Evolutionary conservation across 2,329 filamentous ascomycete genomes (phyloP), one percentile per base, ranked within the genome.

Genomic region (Colletotrichum brevisporum): DNA sequence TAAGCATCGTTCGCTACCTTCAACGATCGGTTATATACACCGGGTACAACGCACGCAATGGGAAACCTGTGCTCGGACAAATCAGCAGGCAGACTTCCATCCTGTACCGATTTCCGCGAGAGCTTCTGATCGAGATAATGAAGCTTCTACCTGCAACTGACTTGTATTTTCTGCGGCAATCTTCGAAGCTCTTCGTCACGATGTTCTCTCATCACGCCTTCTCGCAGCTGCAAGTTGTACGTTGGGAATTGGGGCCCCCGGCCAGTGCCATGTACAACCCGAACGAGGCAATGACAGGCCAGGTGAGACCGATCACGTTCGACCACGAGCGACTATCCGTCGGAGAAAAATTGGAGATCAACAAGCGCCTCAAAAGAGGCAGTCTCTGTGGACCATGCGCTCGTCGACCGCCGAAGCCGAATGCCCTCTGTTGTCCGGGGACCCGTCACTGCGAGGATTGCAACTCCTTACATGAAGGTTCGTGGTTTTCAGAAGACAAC

Each of bases 401-500:
- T 51, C 10, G 4, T 12, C 39, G 39, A 5, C 18, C 18, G 48
- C 48, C 21, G 18, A 26, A 51, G 21, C 21, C n/a, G 24, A 18
- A 24, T 12, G 12, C 2, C 48, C 5, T 26, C 13, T 24, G 26
- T 21, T 9, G 21, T 51, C 48, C 8, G 6, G 18, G 26, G 16
- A 16, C 26, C 8, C 36, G 12, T 8, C 36, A 18, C 51, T 53
- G 51, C 51, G 5, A n/a, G 26, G 9, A 21, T 53, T 53, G 51
- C 26, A 24, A 13, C 16, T 15, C 5, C 5, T 4, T 5, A 10
- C 51, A 53, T 24, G 6, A n/a, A 27, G 6, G 13, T 10, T 36
- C 51, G 36, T 53, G 27, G 51, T 53, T 53, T 36, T 53, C 27
- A 36, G 51, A 53, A 15, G 51, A n/a, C 31, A n/a, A n/a, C 9